These are phyloP conservation scores for Angomonas deanei DNA, from an alignment of 208 protist species.

Conservation along the genomic window DNA sequence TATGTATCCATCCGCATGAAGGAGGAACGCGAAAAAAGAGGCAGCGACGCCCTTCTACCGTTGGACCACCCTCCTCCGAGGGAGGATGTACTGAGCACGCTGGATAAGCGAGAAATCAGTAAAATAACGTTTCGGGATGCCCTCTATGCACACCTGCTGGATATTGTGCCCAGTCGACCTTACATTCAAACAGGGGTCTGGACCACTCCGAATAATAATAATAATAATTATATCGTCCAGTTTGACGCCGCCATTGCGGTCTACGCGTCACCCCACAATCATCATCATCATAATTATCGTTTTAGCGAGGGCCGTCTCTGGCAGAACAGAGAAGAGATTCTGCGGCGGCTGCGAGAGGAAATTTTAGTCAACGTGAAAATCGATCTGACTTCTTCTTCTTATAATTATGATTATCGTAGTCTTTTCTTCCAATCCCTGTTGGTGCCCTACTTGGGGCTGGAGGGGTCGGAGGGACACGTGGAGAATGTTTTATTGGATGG, in stretches of 20 bases:
- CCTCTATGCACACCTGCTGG: constrained; percentile 33
- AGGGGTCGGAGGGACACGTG: constrained; percentile 14
- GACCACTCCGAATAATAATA: constrained; percentile 15
- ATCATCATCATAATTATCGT: too few species aligned
- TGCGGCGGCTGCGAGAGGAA: constrained; percentile 18
- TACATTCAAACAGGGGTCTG: constrained; percentile 31
- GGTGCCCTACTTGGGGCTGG: constrained; percentile 28
- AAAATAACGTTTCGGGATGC: constrained; percentile 43
- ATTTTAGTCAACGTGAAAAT: too few species aligned
- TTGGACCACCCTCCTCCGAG: too few species aligned
- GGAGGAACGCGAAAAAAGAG: neutral
- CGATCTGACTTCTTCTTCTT: constrained; percentile 11
- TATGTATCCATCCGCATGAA: neutral
- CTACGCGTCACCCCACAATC: neutral
- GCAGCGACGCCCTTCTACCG: neutral
- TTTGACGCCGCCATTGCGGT: constrained; percentile 33
- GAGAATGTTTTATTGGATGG: constrained; percentile 15
- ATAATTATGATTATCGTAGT: too few species aligned
- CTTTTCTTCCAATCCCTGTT: constrained; percentile 21
- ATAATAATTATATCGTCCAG: too few species aligned
- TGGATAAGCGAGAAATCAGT: constrained; percentile 42
- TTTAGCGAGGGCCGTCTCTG: too few species aligned
- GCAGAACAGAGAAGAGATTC: constrained; percentile 8
- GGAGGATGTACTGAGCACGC: too few species aligned
- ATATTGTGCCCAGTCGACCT: constrained; percentile 25